Conservation (phyloP, 23 red algal genomes). For the Agarophyton chilense region DNA sequence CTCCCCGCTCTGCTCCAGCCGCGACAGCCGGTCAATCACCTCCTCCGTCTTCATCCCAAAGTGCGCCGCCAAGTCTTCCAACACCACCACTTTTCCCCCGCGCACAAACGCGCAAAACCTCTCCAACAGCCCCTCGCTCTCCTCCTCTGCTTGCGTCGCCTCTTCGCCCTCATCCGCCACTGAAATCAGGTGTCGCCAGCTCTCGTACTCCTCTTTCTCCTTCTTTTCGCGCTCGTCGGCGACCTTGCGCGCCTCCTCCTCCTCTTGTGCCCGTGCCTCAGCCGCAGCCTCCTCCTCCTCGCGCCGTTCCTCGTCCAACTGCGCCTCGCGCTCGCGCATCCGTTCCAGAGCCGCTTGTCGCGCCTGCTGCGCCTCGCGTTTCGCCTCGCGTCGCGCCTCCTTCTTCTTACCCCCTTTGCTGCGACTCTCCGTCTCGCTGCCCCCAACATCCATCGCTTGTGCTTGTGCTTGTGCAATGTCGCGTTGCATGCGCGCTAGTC, state of each 20-base stretch:
- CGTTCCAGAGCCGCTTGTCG: slow-evolving; percentile 37
- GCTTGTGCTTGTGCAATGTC: background rate
- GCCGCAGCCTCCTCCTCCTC: slow-evolving; percentile 19
- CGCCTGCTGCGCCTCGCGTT: slow-evolving; percentile 46
- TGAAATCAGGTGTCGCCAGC: slow-evolving; percentile 41
- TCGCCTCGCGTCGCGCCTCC: slow-evolving; percentile 76
- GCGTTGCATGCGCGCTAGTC: slow-evolving; percentile 47
- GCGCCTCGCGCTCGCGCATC: slow-evolving; percentile 36
- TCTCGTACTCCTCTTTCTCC: slow-evolving; percentile 51
- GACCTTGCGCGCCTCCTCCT: slow-evolving; percentile 22
- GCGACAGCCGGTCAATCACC: slow-evolving; percentile 54
- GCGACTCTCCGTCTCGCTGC: no score
- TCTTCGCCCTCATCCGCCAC: slow-evolving; percentile 48
- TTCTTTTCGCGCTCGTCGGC: slow-evolving; percentile 32
- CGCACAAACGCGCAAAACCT: slow-evolving; percentile 47
- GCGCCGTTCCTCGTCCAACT: slow-evolving; percentile 3
- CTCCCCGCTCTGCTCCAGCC: slow-evolving; percentile 55
- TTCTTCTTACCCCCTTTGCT: slow-evolving; percentile 60
- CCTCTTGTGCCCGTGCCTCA: background rate
- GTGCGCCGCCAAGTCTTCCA: slow-evolving; percentile 74
- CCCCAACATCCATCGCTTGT: no score
- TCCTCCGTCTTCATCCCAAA: slow-evolving; percentile 76
- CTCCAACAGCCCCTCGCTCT: slow-evolving; percentile 44
- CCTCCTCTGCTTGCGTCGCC: background rate
- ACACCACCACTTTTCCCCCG: slow-evolving; percentile 59